Base-by-base conservation (phyloP, 2,329 filamentous ascomycete species). In the Alternaria alternata region DNA sequence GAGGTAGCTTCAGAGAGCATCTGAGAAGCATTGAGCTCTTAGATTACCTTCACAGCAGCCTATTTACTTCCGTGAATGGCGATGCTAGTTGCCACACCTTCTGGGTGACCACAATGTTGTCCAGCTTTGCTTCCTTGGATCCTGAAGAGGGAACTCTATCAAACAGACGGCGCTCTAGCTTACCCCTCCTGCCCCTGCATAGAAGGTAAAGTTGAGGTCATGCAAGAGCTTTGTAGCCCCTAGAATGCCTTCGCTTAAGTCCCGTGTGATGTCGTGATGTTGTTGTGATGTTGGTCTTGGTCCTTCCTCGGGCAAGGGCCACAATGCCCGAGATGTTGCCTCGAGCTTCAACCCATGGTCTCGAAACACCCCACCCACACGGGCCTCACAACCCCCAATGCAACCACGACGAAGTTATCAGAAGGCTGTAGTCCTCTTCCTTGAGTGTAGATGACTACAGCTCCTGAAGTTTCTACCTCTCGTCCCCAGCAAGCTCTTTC, bases 61-160 rank as follows among this genome's bases (percentile, higher is more conserved):
- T 53, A 32, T 56, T 55, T 53, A 32, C 43, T 18, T 16, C 7
- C 16, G 52, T 64, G 51, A 61, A 64, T 51, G 38, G 18, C 30
- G 55, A 47, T 54, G 48, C 20, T 41, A 11, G 32, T 24, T 9
- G 32, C 36, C 39, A 20, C 7, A 16, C n/a, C 39, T 42, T 26
- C 30, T 18, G 22, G 24, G 18, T 57, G 24, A 28, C 43, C 18
- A 36, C 30, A 14, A 42, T 55, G 39, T 8, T 30, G 18, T 20
- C 30, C 39, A 41, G 28, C 26, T 51, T 51, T 52, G 39, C 52
- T 48, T 54, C 18, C 52, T 12, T 42, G n/a, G 16, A 30, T 30
- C n/a, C 42, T 16, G 14, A 43, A 48, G 51, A 20, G 38, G 36
- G 26, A 28, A 5, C 57, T 32, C 18, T 14, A 26, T 48, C 34